Conservation (phyloP, 768 basidiomycete genomes). For the Hygrophorus russula region DNA sequence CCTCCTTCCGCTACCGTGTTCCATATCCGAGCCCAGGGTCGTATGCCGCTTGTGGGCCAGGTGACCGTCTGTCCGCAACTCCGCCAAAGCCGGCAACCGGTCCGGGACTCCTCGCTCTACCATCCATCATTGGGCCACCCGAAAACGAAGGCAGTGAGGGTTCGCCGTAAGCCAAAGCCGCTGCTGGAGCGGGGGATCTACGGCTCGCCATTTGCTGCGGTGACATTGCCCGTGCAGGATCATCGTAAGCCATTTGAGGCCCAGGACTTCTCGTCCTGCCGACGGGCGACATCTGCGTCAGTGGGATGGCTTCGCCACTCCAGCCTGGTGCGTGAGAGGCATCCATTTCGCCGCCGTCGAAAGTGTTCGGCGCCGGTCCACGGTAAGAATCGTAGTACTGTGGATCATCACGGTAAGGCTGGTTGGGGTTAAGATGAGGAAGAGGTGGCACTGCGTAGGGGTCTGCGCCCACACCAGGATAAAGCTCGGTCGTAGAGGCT, state of each 20-base stretch:
- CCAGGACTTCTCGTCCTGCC: constrained; percentile 25
- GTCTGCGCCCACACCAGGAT: constrained; percentile 32
- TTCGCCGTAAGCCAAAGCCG: neutral
- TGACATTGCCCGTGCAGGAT: neutral
- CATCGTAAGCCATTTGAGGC: constrained; percentile 24
- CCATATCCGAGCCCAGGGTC: constrained; percentile 5
- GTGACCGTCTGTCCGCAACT: constrained; percentile 15
- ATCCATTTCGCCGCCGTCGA: constrained; percentile 28
- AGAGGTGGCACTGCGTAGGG: constrained; percentile 80
- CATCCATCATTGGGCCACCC: neutral
- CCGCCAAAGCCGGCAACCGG: constrained; percentile 5
- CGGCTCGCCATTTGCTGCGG: neutral
- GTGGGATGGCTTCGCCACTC: constrained; percentile 54
- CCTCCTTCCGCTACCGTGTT: neutral
- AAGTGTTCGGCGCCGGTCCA: constrained; percentile 59
- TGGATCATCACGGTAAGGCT: constrained; percentile 70
- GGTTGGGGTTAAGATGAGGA: constrained; percentile 69
- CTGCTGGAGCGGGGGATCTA: neutral
- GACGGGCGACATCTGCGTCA: constrained; percentile 48
- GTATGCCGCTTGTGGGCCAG: constrained; percentile 37
- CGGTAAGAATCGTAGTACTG: constrained; percentile 74
- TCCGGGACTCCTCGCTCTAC: constrained; percentile 14
- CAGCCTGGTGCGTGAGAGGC: constrained; percentile 11
- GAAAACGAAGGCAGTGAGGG: too few species aligned
- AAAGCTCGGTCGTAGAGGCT: constrained; percentile 40